Percentiles rank a stretch among this genome's conserved stretches.
Evolutionary conservation across 768 basidiomycete species (phyloP).

Genomic region (Boletus pseudopeckii): DNA sequence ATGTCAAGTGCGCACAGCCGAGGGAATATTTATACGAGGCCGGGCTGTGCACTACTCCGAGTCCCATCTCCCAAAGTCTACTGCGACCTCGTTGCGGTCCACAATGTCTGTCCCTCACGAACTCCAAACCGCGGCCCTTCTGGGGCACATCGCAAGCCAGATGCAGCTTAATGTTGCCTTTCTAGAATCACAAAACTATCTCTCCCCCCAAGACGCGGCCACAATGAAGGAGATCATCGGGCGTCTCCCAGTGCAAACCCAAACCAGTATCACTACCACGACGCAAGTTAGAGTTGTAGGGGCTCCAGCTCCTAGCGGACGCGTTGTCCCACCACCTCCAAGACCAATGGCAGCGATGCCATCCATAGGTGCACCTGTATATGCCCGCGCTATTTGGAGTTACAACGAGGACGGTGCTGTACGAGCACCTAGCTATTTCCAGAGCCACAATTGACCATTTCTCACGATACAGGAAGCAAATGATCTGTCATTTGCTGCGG

Average conservation of each 20-base stretch:
- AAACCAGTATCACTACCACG: conserved; percentile 12
- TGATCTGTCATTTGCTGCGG: conserved; percentile 75
- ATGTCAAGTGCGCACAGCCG: conserved; percentile 18
- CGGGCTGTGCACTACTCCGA: no score
- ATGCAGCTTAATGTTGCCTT: conserved; percentile 57
- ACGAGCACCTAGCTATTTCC: conserved; percentile 12
- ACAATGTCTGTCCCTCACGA: conserved; percentile 27
- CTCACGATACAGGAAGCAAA: conserved; percentile 56
- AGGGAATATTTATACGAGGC: conserved; percentile 11
- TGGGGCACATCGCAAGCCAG: conserved; percentile 58
- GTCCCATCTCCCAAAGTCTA: background rate
- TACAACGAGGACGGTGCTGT: conserved; percentile 63
- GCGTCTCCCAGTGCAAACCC: conserved; percentile 37
- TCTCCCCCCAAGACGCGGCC: conserved; percentile 46
- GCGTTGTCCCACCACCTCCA: conserved; percentile 18
- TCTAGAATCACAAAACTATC: conserved; percentile 51
- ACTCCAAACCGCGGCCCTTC: conserved; percentile 40
- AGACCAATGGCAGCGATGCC: conserved; percentile 5
- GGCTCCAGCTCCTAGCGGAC: conserved; percentile 1
- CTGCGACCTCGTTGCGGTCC: background rate
- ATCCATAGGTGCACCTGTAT: conserved; percentile 8
- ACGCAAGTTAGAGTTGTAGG: conserved; percentile 10
- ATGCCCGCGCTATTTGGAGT: conserved; percentile 60
- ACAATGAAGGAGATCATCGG: conserved; percentile 42
- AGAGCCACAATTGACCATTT: conserved; percentile 1